Conservation (phyloP, 768 basidiomycete genomes). For the Clitopilus hobsonii region DNA sequence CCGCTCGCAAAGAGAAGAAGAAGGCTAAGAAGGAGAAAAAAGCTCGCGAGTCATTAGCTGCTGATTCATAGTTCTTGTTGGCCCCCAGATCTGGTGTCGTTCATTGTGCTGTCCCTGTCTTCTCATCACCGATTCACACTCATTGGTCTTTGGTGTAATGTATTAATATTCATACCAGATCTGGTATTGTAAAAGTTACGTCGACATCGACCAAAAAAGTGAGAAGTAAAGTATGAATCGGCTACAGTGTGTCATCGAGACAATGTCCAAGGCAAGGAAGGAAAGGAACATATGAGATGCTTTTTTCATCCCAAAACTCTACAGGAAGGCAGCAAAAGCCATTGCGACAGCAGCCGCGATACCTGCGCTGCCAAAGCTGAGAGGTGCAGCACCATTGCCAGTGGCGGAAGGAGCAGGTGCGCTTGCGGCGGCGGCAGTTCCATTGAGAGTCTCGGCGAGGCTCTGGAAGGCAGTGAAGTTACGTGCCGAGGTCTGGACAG, state of each 20-base stretch:
- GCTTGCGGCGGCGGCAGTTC: constrained; percentile 35
- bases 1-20: constrained; percentile 57
- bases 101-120: not conserved
- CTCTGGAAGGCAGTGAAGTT: constrained; percentile 55
- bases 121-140: not conserved
- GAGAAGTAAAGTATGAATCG: constrained; percentile 12
- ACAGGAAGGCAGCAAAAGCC: constrained; percentile 30
- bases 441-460: constrained; percentile 51
- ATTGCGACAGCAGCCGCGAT: constrained; percentile 22
- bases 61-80: constrained; percentile 20
- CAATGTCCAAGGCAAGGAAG: constrained; percentile 20
- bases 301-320: constrained; percentile 4
- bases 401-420: constrained; percentile 17
- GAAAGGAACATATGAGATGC: constrained; percentile 9
- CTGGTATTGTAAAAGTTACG: constrained; percentile 13
- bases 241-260: constrained; percentile 14
- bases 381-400: constrained; percentile 24
- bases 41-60: constrained; percentile 38
- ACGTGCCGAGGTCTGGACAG: constrained; percentile 40
- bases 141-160: not conserved
- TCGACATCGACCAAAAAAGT: constrained; percentile 14
- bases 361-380: constrained; percentile 28
- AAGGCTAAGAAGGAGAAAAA: constrained; percentile 69
- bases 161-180: constrained; percentile 10
- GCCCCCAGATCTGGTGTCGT: not conserved